Base-by-base conservation (phyloP, 129 eudicot genomes). In the Deinandra increscens region DNA sequence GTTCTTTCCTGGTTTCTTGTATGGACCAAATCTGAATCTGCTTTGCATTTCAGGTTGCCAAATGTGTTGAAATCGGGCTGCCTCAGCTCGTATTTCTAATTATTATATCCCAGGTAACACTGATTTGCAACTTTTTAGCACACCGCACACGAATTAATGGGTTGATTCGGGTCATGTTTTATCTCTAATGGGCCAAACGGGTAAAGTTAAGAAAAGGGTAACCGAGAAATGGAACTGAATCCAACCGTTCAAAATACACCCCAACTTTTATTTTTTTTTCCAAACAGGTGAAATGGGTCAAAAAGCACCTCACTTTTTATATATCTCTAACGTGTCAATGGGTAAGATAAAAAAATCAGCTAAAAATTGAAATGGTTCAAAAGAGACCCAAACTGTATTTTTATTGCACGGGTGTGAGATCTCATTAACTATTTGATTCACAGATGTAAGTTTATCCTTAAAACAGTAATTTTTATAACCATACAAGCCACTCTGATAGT, bases 11-110 rank as follows among this genome's bases (percentile, higher is more conserved):
- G 37, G 48, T 55, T 75, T 34, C 49, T 69, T 31, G 13, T 77
- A 18, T 29, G 46, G 45, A 13, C 31, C 23, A 20, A 65, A 20
- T 75, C 54, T 74, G 46, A 72, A 45, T 48, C 29, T 71, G 60
- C 14, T 15, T 66, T 6, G 38, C 77, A 49, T 45, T 66, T 75
- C 72, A 87, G 94, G 81, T 87, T 74, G 82, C 82, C 20, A 84
- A 80, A 46, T 87, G 94, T 63, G 83, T 87, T 80, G 94, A 87
- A 60, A 81, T 87, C 50, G 94, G 94, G 73, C 77, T 87, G 60
- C 94, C 93, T 10, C 81, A 87, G 70, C 87, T 87, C 45, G 65
- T 87, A 67, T 55, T 87, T 76, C 62, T 87, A 43, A 38, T 87
- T 9, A 3, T 87, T 14, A 1, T 87, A 41, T 80, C 94, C 42